Percentiles rank a stretch among this genome's conserved stretches.
Evolutionary conservation across 257 asterid species (phyloP).

Genomic region (Catharanthus roseus): DNA sequence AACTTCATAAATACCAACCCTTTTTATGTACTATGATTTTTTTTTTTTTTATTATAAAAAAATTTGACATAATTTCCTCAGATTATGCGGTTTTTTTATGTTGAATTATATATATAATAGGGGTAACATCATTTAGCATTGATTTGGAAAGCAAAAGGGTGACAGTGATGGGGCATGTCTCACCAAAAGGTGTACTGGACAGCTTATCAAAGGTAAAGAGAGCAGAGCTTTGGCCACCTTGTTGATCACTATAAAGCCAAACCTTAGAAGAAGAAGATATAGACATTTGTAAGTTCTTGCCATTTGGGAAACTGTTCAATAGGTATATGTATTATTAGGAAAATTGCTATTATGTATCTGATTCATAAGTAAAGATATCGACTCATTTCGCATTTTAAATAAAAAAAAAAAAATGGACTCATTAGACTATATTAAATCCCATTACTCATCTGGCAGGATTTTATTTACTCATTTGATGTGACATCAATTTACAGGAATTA

Average conservation of each 20-base stretch:
- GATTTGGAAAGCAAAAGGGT: conserved; percentile 77
- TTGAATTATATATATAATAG: conserved; percentile 34
- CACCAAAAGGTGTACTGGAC: conserved; percentile 56
- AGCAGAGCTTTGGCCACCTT: conserved; percentile 73
- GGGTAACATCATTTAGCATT: conserved; percentile 78
- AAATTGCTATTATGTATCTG: too few relatives aligned
- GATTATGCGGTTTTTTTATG: background rate
- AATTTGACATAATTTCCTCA: background rate
- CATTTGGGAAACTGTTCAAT: background rate
- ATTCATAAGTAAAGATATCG: too few relatives aligned
- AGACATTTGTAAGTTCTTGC: conserved; percentile 1
- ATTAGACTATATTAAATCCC: too few relatives aligned
- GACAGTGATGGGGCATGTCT: conserved; percentile 69
- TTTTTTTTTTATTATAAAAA: background rate
- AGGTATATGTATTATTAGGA: background rate
- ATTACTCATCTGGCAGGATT: too few relatives aligned
- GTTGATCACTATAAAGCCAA: background rate
- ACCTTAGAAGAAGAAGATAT: background rate
- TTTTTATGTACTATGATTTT: too few relatives aligned
- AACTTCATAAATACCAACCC: background rate
- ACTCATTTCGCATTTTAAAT: too few relatives aligned
- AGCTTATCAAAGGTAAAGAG: conserved; percentile 72
- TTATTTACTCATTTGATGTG: too few relatives aligned
- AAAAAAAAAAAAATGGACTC: too few relatives aligned
- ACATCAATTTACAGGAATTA: too few relatives aligned